These are phyloP conservation scores for Blastomyces percursus DNA, from an alignment of 2,329 filamentous ascomycete genomes.

Conservation along the genomic window DNA sequence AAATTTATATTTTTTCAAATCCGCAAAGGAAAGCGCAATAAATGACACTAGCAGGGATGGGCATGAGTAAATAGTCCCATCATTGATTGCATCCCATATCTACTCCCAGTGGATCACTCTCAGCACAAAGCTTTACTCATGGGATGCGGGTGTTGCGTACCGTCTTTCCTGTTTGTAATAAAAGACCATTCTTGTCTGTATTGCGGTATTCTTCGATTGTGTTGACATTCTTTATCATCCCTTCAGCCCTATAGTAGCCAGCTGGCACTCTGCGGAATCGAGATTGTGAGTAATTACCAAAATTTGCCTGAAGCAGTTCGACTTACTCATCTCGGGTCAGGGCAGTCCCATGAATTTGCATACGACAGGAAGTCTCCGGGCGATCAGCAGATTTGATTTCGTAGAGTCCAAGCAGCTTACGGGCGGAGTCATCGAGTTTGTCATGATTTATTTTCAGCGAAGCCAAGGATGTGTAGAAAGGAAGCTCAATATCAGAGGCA, in stretches of 20 bases:
- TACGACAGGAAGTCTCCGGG: constrained; percentile 67
- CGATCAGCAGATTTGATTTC: constrained; percentile 63
- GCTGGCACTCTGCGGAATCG: constrained; percentile 47
- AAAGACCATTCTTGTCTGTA: constrained; percentile 64
- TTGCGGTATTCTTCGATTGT: constrained; percentile 88
- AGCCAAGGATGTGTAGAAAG: constrained; percentile 90
- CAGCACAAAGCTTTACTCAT: not conserved
- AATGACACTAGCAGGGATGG: constrained; percentile 87
- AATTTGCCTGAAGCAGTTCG: not conserved
- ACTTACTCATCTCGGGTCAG: constrained; percentile 71
- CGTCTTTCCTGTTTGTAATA: constrained; percentile 68
- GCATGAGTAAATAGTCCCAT: constrained; percentile 90
- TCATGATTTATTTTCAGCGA: constrained; percentile 92
- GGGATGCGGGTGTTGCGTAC: constrained; percentile 34
- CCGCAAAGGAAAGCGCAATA: constrained; percentile 79
- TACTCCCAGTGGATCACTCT: constrained; percentile 28
- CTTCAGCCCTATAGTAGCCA: constrained; percentile 71
- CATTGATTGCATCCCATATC: constrained; percentile 96
- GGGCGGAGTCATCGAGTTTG: constrained; percentile 87
- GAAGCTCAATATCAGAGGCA: constrained; percentile 85
- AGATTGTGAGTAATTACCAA: not conserved
- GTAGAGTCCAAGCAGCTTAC: constrained; percentile 77
- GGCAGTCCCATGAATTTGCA: constrained; percentile 83
- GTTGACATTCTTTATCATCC: constrained; percentile 91
- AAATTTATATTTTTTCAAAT: constrained; percentile 95